Base-by-base conservation (phyloP, 2,329 filamentous ascomycete genomes). In the Spiromastix sp. region DNA sequence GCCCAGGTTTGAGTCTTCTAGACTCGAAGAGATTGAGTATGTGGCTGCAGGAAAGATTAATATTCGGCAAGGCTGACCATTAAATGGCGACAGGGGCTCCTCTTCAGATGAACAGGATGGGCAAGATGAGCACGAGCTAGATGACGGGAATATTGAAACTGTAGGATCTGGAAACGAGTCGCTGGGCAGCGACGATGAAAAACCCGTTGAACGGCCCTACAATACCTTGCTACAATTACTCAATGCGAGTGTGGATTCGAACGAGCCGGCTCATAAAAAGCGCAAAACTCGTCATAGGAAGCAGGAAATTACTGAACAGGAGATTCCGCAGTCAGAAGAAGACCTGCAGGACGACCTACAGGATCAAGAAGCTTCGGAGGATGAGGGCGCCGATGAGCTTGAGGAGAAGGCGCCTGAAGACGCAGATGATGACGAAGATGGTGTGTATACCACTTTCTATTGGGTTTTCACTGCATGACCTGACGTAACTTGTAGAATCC, bases 171-270 rank as follows among this genome's bases (percentile, higher is more conserved):
- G 20, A 11, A 27, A 36, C 12, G 34, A 25, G 11, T 9, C 11
- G 9, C 18, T 66, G 2, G 56, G 54, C 18, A 63, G 57, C 15
- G 60, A 59, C 25, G 68, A 68, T 30, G 64, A 68, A 19, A 41
- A 56, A 31, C 42, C 47, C 18, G 45, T 47, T 4, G 55, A 44
- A 39, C 61, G 56, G 20, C 67, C 73, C 7, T 80, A 79, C 49
- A 71, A 67, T 37, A 58, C 67, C 31, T 59, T 80, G 11, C 57
- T 80, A 11, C 67, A 74, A 42, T 63, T 74, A 2, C 63, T 79
- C 15, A 63, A 67, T 37, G 48, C 64, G 34, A 48, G 53, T 11
- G 51, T 55, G 11, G 55, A 60, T 9, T 45, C 56, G 3, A 58
- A 58, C 13, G 64, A 63, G 21, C 69, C 67, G 5, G 61, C 60